phyloP scores from a whole-genome alignment of 257 asterid species.

The Solanum chiquidenum region DNA sequence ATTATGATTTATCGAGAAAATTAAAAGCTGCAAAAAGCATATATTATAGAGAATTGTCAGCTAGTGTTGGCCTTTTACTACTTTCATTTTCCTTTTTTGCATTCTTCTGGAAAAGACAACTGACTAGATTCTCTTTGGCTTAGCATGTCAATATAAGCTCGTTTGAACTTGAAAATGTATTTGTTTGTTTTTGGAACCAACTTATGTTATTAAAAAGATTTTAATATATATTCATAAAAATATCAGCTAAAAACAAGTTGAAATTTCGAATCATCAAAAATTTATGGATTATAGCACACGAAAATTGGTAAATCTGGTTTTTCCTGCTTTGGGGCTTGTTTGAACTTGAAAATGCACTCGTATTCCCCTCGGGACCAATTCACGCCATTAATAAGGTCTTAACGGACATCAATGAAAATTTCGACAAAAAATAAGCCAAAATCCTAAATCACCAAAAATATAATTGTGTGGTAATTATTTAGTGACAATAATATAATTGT shows the following conservation, averaged over 20 bases:
- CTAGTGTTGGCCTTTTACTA: not conserved
- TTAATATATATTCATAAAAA: accelerated
- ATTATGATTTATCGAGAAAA: constrained; percentile 1
- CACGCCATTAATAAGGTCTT: too few relatives aligned
- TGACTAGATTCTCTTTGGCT: not conserved
- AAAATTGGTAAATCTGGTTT: too few relatives aligned
- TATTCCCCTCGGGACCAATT: too few relatives aligned
- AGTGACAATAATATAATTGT: not conserved
- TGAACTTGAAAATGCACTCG: too few relatives aligned
- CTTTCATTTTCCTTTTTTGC: not conserved
- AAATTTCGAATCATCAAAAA: accelerated
- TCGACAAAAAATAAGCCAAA: too few relatives aligned
- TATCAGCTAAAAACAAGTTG: accelerated
- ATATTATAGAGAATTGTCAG: not conserved
- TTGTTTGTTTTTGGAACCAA: accelerated
- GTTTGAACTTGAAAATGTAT: too few relatives aligned
- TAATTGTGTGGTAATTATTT: too few relatives aligned
- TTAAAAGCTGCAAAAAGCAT: constrained; percentile 3
- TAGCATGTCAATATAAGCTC: too few relatives aligned
- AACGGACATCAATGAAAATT: accelerated
- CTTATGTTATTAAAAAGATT: accelerated
- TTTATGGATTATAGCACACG: too few relatives aligned
- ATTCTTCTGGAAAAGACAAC: not conserved
- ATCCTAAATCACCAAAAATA: too few relatives aligned
- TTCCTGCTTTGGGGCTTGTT: too few relatives aligned